A percentile compares a stretch with the other conserved stretches of the same genome.
Conservation (phyloP, 306 rosid species). For the Fragaria iinumae region DNA sequence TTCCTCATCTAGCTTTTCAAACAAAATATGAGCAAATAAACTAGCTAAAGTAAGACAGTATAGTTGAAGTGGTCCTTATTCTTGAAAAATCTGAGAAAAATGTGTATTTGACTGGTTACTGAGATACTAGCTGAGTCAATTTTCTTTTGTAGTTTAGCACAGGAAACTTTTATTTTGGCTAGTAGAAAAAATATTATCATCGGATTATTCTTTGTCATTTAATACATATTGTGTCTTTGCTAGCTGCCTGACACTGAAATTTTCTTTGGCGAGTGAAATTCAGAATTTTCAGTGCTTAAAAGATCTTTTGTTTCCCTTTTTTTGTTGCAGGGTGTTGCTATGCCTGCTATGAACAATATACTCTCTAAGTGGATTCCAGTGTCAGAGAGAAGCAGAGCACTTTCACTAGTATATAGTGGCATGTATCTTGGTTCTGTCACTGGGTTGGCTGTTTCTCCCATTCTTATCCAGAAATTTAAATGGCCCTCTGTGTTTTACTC, state of each 20-base stretch:
- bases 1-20: not conserved
- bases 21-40: not conserved
- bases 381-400: slow-evolving; percentile 97
- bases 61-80: not conserved
- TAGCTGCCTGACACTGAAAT: not conserved
- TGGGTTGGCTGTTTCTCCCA: slow-evolving; percentile 84
- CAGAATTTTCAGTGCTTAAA: not conserved
- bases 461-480: slow-evolving; percentile 71
- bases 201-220: not conserved
- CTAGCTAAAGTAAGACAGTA: not conserved
- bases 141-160: not conserved
- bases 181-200: not conserved
- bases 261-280: not conserved
- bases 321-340: slow-evolving; percentile 88
- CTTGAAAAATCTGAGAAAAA: not conserved
- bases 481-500: slow-evolving; percentile 97
- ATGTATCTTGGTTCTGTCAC: slow-evolving; percentile 98
- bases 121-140: not conserved
- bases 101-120: not conserved
- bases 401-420: slow-evolving; percentile 92
- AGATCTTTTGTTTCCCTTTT: not conserved
- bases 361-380: slow-evolving; percentile 96
- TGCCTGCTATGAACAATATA: slow-evolving; percentile 98
- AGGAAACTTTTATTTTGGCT: not conserved
- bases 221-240: not conserved